phyloP scores from a whole-genome alignment of 2,329 filamentous ascomycete genomes.

The Pseudogymnoascus sp. region DNA sequence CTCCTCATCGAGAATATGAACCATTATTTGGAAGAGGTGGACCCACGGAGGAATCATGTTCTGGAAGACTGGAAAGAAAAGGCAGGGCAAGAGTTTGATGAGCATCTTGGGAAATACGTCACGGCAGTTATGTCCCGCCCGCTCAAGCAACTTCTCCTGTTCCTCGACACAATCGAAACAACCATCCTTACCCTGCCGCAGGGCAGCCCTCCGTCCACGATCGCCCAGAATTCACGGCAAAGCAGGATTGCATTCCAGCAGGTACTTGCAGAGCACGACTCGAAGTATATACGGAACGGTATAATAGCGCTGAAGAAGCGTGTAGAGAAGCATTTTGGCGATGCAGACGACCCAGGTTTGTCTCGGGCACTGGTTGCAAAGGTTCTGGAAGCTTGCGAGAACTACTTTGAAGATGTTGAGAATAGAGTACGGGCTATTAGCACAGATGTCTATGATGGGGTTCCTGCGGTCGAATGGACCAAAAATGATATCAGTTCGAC shows the following conservation, averaged over 20 bases:
- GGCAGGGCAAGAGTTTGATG: slow-evolving; percentile 68
- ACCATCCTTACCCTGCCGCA: slow-evolving; percentile 50
- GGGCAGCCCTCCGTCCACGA: slow-evolving; percentile 51
- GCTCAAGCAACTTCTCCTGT: slow-evolving; percentile 83
- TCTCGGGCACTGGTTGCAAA: slow-evolving; percentile 45
- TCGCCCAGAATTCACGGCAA: slow-evolving; percentile 76
- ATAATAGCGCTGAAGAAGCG: slow-evolving; percentile 82
- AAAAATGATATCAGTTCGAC: slow-evolving; percentile 53
- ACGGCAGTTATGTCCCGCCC: slow-evolving; percentile 82
- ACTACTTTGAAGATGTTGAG: slow-evolving; percentile 55
- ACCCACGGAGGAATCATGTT: slow-evolving; percentile 63
- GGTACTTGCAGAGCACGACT: slow-evolving; percentile 69
- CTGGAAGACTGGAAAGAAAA: slow-evolving; percentile 76
- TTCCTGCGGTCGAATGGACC: slow-evolving; percentile 60
- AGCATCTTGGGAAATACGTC: slow-evolving; percentile 83
- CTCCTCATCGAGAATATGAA: slow-evolving; percentile 98
- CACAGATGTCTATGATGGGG: slow-evolving; percentile 56
- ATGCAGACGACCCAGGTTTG: slow-evolving; percentile 63
- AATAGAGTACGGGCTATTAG: slow-evolving; percentile 51
- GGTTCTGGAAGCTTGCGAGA: slow-evolving; percentile 53
- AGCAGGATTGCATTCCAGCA: slow-evolving; percentile 80
- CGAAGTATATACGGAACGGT: slow-evolving; percentile 80
- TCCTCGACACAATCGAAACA: slow-evolving; percentile 80
- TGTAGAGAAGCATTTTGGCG: slow-evolving; percentile 95
- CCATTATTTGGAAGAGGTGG: slow-evolving; percentile 88